Base-by-base conservation (phyloP, 2,329 filamentous ascomycete species). In the Thelonectria olida region DNA sequence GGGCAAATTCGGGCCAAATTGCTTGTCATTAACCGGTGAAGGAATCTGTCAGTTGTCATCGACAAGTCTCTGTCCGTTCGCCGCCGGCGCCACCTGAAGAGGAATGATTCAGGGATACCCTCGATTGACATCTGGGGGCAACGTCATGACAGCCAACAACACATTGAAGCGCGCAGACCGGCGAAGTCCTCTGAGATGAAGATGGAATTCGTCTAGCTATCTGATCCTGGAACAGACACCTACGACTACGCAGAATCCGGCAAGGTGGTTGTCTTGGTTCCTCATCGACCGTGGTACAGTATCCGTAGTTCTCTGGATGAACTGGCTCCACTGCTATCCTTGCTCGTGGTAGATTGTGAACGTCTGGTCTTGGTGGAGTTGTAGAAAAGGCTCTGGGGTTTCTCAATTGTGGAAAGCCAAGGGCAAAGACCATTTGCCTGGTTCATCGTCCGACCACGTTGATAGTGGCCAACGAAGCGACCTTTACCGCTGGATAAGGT, bases 401-500 rank as follows among this genome's bases (percentile, higher is more conserved):
- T 58, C 17, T 50, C 45, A 28, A 41, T 34, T 45, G 44, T 28
- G 36, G 38, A 58, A 42, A 58, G 55, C 49, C 58, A 60, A 54
- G 34, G 23, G 36, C 31, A 27, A 61, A 38, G 15, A 44, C 25
- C 19, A 39, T 50, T 48, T 20, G 57, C 48, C 22, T 27, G 45
- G 52, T 56, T 52, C 42, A 53, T 52, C 54, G 53, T 61, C 51
- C 54, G 54, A 48, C 47, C n/a, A 15, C 38, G 25, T 10, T 39
- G 28, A 38, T 41, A 39, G 42, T 27, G 44, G 54, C 44, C 55
- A 59, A 50, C 41, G 47, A 54, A 55, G 51, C 51, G 49, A 49
- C 27, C 50, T 54, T 41, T 38, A 31, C 55, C 36, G 54, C 28
- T 50, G 55, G 55, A 59, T 55, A 59, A 54, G 50, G 49, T 59